Evolutionary conservation across 164 flowering plant genomes (phyloP).

Genomic region (Vitis rupestris): DNA sequence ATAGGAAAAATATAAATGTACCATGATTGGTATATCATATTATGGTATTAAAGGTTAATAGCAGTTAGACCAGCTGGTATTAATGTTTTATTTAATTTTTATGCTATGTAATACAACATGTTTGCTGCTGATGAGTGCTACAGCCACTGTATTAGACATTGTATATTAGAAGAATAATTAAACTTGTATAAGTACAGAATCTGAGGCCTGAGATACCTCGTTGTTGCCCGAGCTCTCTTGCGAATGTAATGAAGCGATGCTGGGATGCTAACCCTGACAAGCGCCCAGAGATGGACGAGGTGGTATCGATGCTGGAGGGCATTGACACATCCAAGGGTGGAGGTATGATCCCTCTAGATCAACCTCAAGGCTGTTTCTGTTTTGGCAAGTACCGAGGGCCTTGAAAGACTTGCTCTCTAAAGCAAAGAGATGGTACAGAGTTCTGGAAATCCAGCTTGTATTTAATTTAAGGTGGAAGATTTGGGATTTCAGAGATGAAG

Average conservation of each 20-base stretch:
- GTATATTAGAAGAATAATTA: background rate
- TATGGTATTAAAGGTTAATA: background rate
- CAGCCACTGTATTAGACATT: too few species aligned
- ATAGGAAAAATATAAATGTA: too few species aligned
- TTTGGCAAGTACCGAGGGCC: slow-evolving; percentile 45
- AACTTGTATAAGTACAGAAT: slow-evolving; percentile 33
- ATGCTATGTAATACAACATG: too few species aligned
- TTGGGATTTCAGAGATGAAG: slow-evolving; percentile 3
- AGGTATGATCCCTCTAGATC: slow-evolving; percentile 56
- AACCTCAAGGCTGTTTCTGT: slow-evolving; percentile 46
- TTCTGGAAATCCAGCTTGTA: slow-evolving; percentile 14
- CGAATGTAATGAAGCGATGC: slow-evolving; percentile 56
- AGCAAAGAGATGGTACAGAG: background rate
- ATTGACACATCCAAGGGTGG: slow-evolving; percentile 58
- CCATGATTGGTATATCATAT: too few species aligned
- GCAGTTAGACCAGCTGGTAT: background rate
- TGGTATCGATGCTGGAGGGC: slow-evolving; percentile 52
- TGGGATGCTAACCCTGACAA: slow-evolving; percentile 61
- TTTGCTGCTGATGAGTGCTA: too few species aligned
- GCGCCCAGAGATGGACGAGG: slow-evolving; percentile 63
- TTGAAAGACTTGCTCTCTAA: slow-evolving; percentile 10
- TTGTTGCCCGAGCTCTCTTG: slow-evolving; percentile 53
- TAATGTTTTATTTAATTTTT: too few species aligned
- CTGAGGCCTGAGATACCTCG: slow-evolving; percentile 62
- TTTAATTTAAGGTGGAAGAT: slow-evolving; percentile 7